Evolutionary conservation across 441 rosid genomes (phyloP).

Genomic region (Adansonia grandidieri): DNA sequence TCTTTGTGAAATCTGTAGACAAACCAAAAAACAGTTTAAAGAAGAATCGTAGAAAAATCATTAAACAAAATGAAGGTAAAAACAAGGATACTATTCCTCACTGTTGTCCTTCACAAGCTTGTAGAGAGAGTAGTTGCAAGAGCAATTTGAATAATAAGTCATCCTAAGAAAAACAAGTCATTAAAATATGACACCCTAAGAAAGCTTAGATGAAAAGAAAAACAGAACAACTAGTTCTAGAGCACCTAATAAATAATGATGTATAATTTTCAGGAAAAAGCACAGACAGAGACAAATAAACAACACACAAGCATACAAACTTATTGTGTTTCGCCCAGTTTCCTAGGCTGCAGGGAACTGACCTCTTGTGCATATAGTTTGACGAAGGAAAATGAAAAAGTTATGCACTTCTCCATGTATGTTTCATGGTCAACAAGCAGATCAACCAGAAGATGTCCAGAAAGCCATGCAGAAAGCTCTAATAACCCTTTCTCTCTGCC

Average conservation of each 20-base stretch:
- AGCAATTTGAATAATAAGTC: slow-evolving; percentile 83
- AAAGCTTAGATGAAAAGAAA: background rate
- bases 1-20: slow-evolving; percentile 48
- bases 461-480: slow-evolving; percentile 72
- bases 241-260: slow-evolving; percentile 7
- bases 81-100: slow-evolving; percentile 39
- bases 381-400: slow-evolving; percentile 68
- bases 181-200: background rate
- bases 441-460: slow-evolving; percentile 45
- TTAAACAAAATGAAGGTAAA: slow-evolving; percentile 29
- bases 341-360: slow-evolving; percentile 27
- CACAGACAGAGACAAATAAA: background rate
- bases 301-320: slow-evolving; percentile 5
- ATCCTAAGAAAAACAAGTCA: slow-evolving; percentile 55
- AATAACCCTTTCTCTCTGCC: slow-evolving; percentile 51
- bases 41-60: slow-evolving; percentile 6
- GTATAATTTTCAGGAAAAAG: slow-evolving; percentile 4
- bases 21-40: slow-evolving; percentile 28
- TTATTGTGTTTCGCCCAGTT: slow-evolving; percentile 12
- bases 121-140: slow-evolving; percentile 34
- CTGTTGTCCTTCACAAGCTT: slow-evolving; percentile 43
- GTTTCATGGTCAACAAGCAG: slow-evolving; percentile 36
- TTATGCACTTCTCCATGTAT: slow-evolving; percentile 46
- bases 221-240: background rate
- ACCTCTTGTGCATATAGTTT: slow-evolving; percentile 80